phyloP scores from a whole-genome alignment of 768 basidiomycete genomes.

The Naematelia aurantialba region DNA sequence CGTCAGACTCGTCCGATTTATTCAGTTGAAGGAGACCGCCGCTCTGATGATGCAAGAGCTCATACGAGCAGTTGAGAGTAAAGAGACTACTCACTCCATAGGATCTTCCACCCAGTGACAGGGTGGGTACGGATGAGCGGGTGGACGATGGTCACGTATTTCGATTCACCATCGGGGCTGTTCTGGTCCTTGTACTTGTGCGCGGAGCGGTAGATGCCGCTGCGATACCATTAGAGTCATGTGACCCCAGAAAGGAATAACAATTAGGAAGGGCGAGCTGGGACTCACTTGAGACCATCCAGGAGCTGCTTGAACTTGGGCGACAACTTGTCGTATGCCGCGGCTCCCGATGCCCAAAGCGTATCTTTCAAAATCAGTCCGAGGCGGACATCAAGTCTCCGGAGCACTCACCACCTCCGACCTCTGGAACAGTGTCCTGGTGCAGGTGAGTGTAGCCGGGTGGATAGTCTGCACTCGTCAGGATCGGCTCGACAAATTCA shows the following conservation, averaged over 20 bases:
- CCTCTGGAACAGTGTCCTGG: constrained; percentile 45
- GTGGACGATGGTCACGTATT: constrained; percentile 22
- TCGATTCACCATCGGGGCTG: constrained; percentile 29
- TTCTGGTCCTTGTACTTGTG: constrained; percentile 41
- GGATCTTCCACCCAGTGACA: constrained; percentile 48
- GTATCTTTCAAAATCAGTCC: constrained; percentile 17
- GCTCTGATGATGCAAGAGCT: no score
- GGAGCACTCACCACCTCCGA: constrained; percentile 22
- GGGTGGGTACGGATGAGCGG: constrained; percentile 31
- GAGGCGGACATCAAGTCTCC: not conserved
- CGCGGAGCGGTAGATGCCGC: constrained; percentile 43
- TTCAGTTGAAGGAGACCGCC: no score
- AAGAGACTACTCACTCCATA: constrained; percentile 29
- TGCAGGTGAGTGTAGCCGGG: constrained; percentile 43
- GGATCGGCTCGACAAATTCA: not conserved
- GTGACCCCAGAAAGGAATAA: no score
- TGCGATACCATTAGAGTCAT: not conserved
- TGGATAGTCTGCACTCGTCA: constrained; percentile 51
- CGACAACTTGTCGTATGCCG: constrained; percentile 42
- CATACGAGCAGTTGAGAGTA: no score
- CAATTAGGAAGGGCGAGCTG: not conserved
- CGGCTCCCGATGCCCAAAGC: constrained; percentile 39
- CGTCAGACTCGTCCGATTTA: no score
- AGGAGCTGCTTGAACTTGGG: constrained; percentile 39
- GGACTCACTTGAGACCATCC: constrained; percentile 36